These are phyloP conservation scores for Tricholoma saponaceum DNA, from an alignment of 768 basidiomycete genomes.

Conservation along the genomic window DNA sequence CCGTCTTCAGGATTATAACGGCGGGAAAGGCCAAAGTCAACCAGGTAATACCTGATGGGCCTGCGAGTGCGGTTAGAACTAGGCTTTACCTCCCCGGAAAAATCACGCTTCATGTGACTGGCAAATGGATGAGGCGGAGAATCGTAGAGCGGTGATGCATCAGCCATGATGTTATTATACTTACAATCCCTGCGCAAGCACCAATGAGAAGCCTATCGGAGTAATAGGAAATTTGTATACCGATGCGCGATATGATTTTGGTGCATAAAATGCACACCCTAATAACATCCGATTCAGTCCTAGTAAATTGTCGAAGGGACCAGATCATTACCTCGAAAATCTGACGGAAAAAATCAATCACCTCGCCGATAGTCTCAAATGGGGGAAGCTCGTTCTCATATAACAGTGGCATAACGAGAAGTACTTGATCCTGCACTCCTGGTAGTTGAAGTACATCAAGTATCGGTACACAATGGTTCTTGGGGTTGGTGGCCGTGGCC, in stretches of 20 bases:
- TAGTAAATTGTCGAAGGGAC: neutral
- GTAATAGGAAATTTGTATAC: constrained; percentile 9
- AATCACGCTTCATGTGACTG: constrained; percentile 7
- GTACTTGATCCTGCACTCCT: constrained; percentile 10
- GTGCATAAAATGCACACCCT: constrained; percentile 35
- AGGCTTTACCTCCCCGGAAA: constrained; percentile 1
- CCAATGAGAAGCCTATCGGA: neutral
- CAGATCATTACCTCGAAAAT: constrained; percentile 18
- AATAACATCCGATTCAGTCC: neutral
- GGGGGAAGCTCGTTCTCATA: constrained; percentile 12
- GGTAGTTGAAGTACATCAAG: constrained; percentile 18
- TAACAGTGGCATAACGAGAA: constrained; percentile 30
- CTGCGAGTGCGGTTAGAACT: constrained; percentile 6
- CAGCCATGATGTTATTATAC: constrained; percentile 15
- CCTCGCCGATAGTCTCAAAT: constrained; percentile 29
- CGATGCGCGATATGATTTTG: constrained; percentile 26
- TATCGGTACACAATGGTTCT: constrained; percentile 34
- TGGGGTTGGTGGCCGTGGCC: constrained; percentile 11
- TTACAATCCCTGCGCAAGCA: constrained; percentile 10
- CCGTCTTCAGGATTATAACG: constrained; percentile 16
- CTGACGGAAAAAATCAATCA: constrained; percentile 24
- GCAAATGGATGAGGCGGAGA: constrained; percentile 9
- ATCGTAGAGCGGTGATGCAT: constrained; percentile 3
- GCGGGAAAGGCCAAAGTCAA: constrained; percentile 21
- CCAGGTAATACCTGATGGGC: constrained; percentile 19